These are phyloP conservation scores for Oenanthe sinensis DNA, from an alignment of 129 eudicot genomes.

Conservation along the genomic window DNA sequence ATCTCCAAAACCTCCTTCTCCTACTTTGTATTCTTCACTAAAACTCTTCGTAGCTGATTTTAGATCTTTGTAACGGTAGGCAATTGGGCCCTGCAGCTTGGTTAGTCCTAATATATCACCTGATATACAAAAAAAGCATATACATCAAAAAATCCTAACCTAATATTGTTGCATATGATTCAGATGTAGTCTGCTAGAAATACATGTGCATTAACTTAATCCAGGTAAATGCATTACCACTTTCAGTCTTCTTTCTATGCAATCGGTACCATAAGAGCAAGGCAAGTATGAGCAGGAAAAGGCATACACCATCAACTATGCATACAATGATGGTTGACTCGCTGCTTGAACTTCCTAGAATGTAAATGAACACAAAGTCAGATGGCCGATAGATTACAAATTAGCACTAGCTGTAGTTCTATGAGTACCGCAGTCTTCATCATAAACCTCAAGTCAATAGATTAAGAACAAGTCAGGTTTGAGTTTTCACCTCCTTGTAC, in stretches of 20 bases:
- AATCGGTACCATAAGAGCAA: slow-evolving; percentile 28
- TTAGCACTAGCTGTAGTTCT: not conserved
- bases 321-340: slow-evolving; percentile 59
- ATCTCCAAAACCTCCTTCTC: slow-evolving; percentile 7
- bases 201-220: not conserved
- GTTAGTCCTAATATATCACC: not conserved
- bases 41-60: slow-evolving; percentile 3
- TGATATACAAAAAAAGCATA: not conserved
- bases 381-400: too few relatives aligned
- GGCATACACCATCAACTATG: slow-evolving; percentile 48
- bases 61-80: slow-evolving; percentile 1
- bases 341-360: slow-evolving; percentile 49
- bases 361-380: not conserved
- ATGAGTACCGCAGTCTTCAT: not conserved
- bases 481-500: slow-evolving; percentile 30
- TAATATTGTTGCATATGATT: too few relatives aligned
- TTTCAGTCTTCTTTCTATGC: slow-evolving; percentile 21
- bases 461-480: not conserved
- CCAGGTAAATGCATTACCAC: not conserved
- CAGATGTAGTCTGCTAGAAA: not conserved
- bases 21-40: slow-evolving; percentile 10
- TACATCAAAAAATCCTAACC: not conserved
- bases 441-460: not conserved
- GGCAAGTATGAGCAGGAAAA: slow-evolving; percentile 37
- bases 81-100: slow-evolving; percentile 5